Base-by-base conservation (phyloP, 1,284 basidiomycete genomes). In the Sphagnurus paluster region DNA sequence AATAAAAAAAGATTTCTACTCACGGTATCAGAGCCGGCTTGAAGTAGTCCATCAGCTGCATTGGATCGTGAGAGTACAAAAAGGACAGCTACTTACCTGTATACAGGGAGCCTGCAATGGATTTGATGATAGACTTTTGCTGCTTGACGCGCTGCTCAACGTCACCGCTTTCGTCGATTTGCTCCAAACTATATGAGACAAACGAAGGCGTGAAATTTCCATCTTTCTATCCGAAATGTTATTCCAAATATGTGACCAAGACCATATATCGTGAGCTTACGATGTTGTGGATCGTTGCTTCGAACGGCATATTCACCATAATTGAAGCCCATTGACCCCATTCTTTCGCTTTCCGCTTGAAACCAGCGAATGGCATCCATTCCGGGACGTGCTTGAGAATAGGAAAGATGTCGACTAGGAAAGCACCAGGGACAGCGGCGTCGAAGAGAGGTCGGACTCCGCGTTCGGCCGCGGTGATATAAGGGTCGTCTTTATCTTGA, bases 351-450 rank as follows among this genome's bases (percentile, higher is more conserved):
- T 71, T 60, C 1, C 61, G 60, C 51, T 72, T 65, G 61, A 74
- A 74, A 0, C 55, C 55, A 5, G 70, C 67, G 16, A 70, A 68
- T 8, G 74, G 74, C 47, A 74, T 64, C 71, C 71, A 76, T 20
- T 54, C 53, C 2, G 74, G 74, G 11, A 75, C 52, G 39, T 72
- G 56, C 46, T 65, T 65, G 42, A 75, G 44, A 13, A 42, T 26
- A 25, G 54, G 56, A 10, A 59, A 25, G 9, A 40, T 40, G 38
- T 56, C 54, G 7, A 62, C 57, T 2, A 62, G 49, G 38, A 56
- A 59, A 7, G 48, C 45, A 8, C 59, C 56, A 21, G 60, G 56
- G 16, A 56, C 36, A 4, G 28, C 52, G 9, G 56, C 58, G 1
- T 17, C 39, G 8, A 45, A 21, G 7, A 56, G 44, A 8, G 49